A percentile compares a stretch with the other conserved stretches of the same genome.
Conservation (phyloP, 2,329 filamentous ascomycete genomes). For the Clarireedia paspali region DNA sequence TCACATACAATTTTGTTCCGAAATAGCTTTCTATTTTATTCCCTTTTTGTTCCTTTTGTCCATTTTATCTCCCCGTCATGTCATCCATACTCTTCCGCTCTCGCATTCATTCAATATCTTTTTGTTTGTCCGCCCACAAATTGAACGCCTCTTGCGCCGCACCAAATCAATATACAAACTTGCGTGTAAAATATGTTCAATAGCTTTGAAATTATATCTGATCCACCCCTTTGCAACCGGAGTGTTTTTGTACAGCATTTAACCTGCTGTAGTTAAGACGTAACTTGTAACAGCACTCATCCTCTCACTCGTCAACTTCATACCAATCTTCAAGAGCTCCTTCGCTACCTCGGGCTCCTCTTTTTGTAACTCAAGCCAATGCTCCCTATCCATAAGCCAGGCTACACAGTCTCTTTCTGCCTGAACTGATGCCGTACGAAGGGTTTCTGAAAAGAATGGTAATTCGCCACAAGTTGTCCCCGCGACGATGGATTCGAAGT, state of each 20-base stretch:
- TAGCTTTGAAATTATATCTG: too few relatives aligned
- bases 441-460: conserved; percentile 90
- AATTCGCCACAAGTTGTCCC: conserved; percentile 94
- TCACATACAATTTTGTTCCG: too few relatives aligned
- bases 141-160: too few relatives aligned
- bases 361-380: conserved; percentile 66
- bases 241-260: not conserved
- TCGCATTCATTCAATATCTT: too few relatives aligned
- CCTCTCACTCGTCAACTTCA: conserved; percentile 90
- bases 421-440: conserved; percentile 76
- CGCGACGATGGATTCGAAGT: conserved; percentile 86
- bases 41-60: too few relatives aligned
- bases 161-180: too few relatives aligned
- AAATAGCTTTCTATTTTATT: too few relatives aligned
- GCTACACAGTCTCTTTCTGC: conserved; percentile 75
- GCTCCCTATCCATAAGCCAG: conserved; percentile 68
- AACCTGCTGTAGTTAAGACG: conserved; percentile 36
- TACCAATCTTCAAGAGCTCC: conserved; percentile 76
- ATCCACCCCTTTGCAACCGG: too few relatives aligned
- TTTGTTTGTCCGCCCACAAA: too few relatives aligned
- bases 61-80: too few relatives aligned
- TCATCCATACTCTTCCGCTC: too few relatives aligned
- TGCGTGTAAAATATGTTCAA: too few relatives aligned
- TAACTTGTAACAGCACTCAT: conserved; percentile 65
- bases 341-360: conserved; percentile 69